phyloP scores from a whole-genome alignment of 495 filamentous ascomycete species.

The Sphaerosporella brunnea region DNA sequence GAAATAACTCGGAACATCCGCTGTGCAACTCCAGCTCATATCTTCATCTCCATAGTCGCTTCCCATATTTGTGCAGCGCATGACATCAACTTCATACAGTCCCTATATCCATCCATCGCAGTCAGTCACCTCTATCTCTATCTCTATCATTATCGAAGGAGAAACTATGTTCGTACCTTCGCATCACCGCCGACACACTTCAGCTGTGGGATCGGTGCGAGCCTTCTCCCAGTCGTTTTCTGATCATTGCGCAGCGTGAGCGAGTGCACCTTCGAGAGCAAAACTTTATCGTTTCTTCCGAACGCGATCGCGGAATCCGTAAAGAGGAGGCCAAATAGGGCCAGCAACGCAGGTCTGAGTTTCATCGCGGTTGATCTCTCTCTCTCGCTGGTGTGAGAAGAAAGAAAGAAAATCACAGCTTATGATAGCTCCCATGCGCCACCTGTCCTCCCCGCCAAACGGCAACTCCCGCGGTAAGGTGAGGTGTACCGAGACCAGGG shows the following conservation, averaged over 20 bases:
- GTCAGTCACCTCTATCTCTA: no score
- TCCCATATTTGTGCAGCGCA: conserved; percentile 81
- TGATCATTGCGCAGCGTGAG: conserved; percentile 52
- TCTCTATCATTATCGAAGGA: conserved; percentile 54
- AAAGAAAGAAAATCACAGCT: no score
- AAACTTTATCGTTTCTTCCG: conserved; percentile 46
- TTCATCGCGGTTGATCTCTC: no score
- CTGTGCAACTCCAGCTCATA: conserved; percentile 70
- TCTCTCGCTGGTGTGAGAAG: no score
- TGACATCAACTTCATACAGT: conserved; percentile 53
- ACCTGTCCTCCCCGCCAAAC: no score
- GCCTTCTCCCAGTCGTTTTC: conserved; percentile 56
- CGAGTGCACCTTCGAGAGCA: conserved; percentile 57
- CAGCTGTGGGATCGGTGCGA: conserved; percentile 56
- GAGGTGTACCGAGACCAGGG: no score
- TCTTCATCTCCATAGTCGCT: conserved; percentile 48
- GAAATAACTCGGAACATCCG: conserved; percentile 61
- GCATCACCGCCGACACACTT: not conserved
- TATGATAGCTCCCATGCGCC: no score
- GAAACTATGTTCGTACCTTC: conserved; percentile 32
- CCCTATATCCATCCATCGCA: no score
- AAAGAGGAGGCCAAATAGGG: no score
- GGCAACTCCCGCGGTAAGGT: no score
- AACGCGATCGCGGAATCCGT: no score
- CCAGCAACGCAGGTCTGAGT: no score